phyloP scores from a whole-genome alignment of 228 moss, liverwort and hornwort species.

The Sphagnum magellanicum region DNA sequence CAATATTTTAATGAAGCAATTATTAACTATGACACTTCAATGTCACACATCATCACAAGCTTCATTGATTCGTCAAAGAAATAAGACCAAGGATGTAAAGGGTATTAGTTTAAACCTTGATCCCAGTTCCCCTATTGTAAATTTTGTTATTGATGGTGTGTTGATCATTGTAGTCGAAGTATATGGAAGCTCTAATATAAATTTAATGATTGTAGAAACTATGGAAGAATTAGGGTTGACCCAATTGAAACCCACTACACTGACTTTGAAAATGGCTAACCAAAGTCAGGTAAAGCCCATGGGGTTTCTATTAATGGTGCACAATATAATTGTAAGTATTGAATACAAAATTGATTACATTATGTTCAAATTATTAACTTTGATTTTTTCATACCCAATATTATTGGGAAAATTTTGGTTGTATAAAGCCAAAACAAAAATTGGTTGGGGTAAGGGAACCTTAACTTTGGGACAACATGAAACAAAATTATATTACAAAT shows the following conservation, averaged over 20 bases:
- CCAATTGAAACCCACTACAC: neutral
- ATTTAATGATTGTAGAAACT: slow-evolving; percentile 1
- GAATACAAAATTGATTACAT: no score
- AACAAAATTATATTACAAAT: neutral
- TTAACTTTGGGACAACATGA: neutral
- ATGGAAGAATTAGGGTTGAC: neutral
- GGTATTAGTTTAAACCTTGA: no score
- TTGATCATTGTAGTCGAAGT: neutral
- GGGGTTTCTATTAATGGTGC: neutral
- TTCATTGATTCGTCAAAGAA: no score
- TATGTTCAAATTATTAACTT: no score
- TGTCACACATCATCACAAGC: no score
- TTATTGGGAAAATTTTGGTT: neutral
- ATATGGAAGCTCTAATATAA: slow-evolving; percentile 4
- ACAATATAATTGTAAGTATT: neutral
- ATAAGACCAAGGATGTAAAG: no score
- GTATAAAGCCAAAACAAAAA: neutral
- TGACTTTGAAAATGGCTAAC: neutral
- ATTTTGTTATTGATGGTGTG: no score
- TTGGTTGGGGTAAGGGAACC: neutral
- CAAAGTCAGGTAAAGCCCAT: neutral
- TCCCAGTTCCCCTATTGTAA: no score
- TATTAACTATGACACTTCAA: no score
- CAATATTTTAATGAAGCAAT: no score
- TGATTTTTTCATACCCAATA: neutral